Base-by-base conservation (phyloP, 129 eudicot genomes). In the Escallonia rubra region DNA sequence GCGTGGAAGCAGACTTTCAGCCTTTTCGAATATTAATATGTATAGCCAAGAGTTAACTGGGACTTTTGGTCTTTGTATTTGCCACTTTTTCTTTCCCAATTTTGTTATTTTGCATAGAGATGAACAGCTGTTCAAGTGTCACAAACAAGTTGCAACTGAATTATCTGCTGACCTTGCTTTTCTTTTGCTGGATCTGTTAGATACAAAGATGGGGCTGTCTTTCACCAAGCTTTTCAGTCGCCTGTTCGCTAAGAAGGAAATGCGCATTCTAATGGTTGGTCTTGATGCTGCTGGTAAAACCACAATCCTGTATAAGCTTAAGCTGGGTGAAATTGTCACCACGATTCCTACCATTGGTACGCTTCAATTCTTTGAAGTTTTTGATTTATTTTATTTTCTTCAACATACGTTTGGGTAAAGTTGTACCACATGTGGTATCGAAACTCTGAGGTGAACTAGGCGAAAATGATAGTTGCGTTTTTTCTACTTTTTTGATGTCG, bases 261-360 rank as follows among this genome's bases (percentile, higher is more conserved):
- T 79, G 79, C 80, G 84, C 16, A 79, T 79, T 74, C 57, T 79
- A 58, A 79, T 79, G 84, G 84, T 79, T 61, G 84, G 84, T 79
- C 84, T 79, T 48, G 84, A 79, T 74, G 84, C 84, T 59, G 84
- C 84, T 79, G 84, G 84, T 79, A 79, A 79, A 79, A 79, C 84
- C 50, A 79, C 84, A 15, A 79, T 79, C 66, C 58, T 79, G 71
- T 79, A 79, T 69, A 79, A 79, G 80, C 84, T 79, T 66, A 79
- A 79, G 80, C 43, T 79, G 73, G 84, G 84, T 2, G 84, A 79
- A 67, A 79, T 79, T 54, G 84, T 79, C 15, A 79, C 84, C 61
- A 79, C 84, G 48, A 79, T 79, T 53, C 85, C 85, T 39, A 80
- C 85, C 6, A 80, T 80, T 50, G 85, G 85, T 80, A 80, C 63